phyloP scores from a whole-genome alignment of 2,329 filamentous ascomycete genomes.

The Colletotrichum aenigma region DNA sequence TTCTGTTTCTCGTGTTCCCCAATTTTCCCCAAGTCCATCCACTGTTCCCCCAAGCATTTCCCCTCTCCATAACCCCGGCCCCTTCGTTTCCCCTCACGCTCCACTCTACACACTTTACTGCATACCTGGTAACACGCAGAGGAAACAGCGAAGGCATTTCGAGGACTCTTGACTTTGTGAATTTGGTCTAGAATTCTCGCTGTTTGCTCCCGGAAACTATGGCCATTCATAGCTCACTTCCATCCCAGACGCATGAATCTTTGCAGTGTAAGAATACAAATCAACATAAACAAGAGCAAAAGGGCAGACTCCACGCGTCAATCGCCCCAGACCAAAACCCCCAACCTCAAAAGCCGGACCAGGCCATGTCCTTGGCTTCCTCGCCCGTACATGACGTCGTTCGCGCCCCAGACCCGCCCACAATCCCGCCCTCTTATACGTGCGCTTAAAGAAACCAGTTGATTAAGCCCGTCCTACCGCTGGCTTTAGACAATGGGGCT shows the following conservation, averaged over 20 bases:
- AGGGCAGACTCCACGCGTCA: neutral
- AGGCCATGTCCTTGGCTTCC: neutral
- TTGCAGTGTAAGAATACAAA: neutral
- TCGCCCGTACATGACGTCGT: slow-evolving; percentile 11
- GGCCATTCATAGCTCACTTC: neutral
- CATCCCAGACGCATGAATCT: neutral
- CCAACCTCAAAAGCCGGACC: neutral
- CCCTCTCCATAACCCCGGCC: neutral
- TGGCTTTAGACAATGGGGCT: neutral
- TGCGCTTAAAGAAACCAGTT: slow-evolving; percentile 11
- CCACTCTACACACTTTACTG: neutral
- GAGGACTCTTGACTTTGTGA: neutral
- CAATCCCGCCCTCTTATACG: slow-evolving; percentile 4
- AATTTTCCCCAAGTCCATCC: neutral
- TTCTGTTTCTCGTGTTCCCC: neutral
- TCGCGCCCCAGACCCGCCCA: neutral
- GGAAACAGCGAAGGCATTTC: neutral
- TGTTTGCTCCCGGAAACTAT: neutral
- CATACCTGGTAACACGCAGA: neutral
- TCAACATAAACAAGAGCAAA: neutral
- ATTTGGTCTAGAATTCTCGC: neutral
- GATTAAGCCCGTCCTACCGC: neutral
- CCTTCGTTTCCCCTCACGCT: neutral
- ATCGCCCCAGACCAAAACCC: neutral
- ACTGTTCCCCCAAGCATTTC: neutral